A percentile compares a stretch with the other conserved stretches of the same genome.
Evolutionary conservation across 2,329 filamentous ascomycete species (phyloP).

Genomic region (Colletotrichum sp.): DNA sequence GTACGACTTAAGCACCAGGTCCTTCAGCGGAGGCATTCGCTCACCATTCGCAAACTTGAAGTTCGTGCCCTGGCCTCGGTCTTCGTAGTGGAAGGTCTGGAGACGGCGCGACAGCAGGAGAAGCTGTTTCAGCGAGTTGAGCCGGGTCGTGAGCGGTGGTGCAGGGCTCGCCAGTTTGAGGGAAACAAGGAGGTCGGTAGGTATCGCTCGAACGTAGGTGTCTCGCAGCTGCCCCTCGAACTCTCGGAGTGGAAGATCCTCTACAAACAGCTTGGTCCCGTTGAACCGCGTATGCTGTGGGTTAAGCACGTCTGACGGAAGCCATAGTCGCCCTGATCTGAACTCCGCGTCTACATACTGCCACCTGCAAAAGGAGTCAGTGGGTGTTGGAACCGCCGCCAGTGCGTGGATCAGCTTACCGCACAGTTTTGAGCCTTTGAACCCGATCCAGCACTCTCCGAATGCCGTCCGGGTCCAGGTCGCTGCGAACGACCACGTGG

Average conservation of each 20-base stretch:
- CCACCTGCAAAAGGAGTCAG: constrained; percentile 36
- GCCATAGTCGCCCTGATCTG: constrained; percentile 33
- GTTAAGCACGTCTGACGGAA: constrained; percentile 43
- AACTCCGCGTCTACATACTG: constrained; percentile 36
- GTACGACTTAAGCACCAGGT: constrained; percentile 50
- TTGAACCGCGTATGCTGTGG: constrained; percentile 30
- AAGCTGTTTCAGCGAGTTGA: constrained; percentile 47
- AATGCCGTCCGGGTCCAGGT: constrained; percentile 42
- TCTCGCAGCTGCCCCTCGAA: constrained; percentile 37
- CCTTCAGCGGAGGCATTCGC: constrained; percentile 45
- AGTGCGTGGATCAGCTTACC: constrained; percentile 30
- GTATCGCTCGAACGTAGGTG: constrained; percentile 42
- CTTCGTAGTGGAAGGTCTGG: constrained; percentile 45
- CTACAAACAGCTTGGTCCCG: constrained; percentile 40
- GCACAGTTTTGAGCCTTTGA: constrained; percentile 40
- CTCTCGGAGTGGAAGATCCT: constrained; percentile 44
- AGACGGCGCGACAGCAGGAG: constrained; percentile 40
- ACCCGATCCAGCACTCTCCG: constrained; percentile 39
- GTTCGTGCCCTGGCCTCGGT: constrained; percentile 48
- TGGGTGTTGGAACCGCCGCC: neutral
- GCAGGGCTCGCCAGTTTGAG: constrained; percentile 43
- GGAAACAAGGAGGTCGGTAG: constrained; percentile 41
- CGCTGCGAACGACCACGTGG: constrained; percentile 43
- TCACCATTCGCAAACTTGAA: constrained; percentile 45
- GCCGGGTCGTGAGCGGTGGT: constrained; percentile 43